Percentiles rank a stretch among this genome's conserved stretches.
These are phyloP conservation scores for Casuarina equisetifolia DNA, from an alignment of 306 rosid species.

Conservation along the genomic window DNA sequence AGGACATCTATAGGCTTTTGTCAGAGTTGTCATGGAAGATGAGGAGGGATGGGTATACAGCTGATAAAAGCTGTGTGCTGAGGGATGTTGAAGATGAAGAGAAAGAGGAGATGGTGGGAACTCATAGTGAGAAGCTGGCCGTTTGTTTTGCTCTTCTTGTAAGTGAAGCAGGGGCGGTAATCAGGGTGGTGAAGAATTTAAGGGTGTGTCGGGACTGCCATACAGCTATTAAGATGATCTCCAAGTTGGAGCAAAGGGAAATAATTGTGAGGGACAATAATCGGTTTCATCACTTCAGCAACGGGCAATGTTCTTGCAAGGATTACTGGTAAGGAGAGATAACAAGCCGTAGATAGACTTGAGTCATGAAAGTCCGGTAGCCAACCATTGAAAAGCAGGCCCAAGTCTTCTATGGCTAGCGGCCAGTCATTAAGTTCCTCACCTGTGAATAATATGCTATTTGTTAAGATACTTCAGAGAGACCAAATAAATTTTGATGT, in stretches of 20 bases:
- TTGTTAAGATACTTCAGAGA: too few species aligned
- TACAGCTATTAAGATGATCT: conserved; percentile 40
- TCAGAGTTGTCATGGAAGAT: conserved; percentile 36
- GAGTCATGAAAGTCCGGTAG: neutral
- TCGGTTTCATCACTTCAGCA: conserved; percentile 37
- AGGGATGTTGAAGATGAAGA: conserved; percentile 60
- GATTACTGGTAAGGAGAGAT: conserved; percentile 38
- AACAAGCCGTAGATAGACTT: neutral
- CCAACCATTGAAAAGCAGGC: too few species aligned
- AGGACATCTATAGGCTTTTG: conserved; percentile 36
- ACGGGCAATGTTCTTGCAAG: conserved; percentile 40
- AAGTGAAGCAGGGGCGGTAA: conserved; percentile 30
- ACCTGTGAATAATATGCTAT: too few species aligned
- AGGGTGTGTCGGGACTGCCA: conserved; percentile 46
- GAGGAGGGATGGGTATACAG: conserved; percentile 37
- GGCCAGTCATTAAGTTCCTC: too few species aligned
- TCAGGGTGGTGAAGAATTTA: conserved; percentile 44
- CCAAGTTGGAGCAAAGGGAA: conserved; percentile 35
- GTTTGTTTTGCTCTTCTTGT: conserved; percentile 48
- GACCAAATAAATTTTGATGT: too few species aligned
- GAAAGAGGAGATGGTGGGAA: conserved; percentile 51
- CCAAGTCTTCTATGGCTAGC: too few species aligned
- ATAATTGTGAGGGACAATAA: conserved; percentile 40
- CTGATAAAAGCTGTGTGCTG: conserved; percentile 43
- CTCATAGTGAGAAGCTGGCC: conserved; percentile 58